A percentile compares a stretch with the other conserved stretches of the same genome.
These are phyloP conservation scores for Rosa rugosa DNA, from an alignment of 306 rosid species.

Conservation along the genomic window DNA sequence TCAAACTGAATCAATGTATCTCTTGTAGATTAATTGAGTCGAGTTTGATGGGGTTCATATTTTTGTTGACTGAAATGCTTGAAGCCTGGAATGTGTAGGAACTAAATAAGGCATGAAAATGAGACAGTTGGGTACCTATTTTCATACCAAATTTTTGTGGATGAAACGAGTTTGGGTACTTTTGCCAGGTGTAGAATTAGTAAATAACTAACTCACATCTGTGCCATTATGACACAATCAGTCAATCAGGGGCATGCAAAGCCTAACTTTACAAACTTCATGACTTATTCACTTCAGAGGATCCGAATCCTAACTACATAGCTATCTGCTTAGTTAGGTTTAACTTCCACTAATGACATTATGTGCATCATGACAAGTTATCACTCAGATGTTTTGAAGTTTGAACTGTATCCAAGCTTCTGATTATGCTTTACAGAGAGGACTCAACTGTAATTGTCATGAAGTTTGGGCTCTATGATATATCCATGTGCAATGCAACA, in stretches of 20 bases:
- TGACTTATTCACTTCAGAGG: neutral
- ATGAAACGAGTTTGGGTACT: neutral
- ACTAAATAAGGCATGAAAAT: neutral
- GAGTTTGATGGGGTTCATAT: neutral
- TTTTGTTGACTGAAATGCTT: neutral
- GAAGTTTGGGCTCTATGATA: slow-evolving; percentile 18
- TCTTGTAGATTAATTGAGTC: neutral
- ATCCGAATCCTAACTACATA: neutral
- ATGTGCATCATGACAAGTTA: slow-evolving; percentile 19
- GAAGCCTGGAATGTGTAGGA: slow-evolving; percentile 10
- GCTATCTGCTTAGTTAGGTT: neutral
- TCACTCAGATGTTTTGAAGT: slow-evolving; percentile 19
- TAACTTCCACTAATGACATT: slow-evolving; percentile 1
- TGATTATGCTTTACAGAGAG: slow-evolving; percentile 31
- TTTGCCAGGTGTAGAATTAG: neutral
- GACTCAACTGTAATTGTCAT: slow-evolving; percentile 27
- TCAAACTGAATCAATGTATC: neutral
- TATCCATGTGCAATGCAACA: slow-evolving; percentile 53
- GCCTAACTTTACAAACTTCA: neutral
- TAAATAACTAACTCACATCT: neutral
- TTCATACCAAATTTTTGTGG: slow-evolving; percentile 9
- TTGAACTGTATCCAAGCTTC: slow-evolving; percentile 20
- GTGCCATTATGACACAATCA: neutral
- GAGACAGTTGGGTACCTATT: neutral
- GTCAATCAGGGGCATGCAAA: neutral